These are phyloP conservation scores for Cladosporium sp. DNA, from an alignment of 2,329 filamentous ascomycete genomes.

Conservation along the genomic window DNA sequence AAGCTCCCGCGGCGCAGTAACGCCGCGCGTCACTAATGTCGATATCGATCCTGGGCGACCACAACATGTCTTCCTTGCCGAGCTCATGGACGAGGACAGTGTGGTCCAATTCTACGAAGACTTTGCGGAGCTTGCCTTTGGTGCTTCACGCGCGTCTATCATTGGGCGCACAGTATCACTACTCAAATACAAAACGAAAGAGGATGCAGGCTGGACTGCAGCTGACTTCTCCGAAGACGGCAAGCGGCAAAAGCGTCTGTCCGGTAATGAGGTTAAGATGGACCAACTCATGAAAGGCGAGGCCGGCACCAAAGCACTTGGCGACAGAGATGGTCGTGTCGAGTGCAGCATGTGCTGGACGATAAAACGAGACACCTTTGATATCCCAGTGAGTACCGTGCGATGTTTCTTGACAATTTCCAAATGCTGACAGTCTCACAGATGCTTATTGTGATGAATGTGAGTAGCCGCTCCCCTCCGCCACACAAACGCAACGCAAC, in stretches of 20 bases:
- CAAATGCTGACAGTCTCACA: background rate
- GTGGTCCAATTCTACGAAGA: constrained; percentile 95
- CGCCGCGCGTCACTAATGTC: constrained; percentile 36
- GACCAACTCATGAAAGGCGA: constrained; percentile 52
- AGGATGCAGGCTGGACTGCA: constrained; percentile 42
- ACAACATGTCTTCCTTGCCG: constrained; percentile 84
- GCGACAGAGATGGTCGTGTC: constrained; percentile 79
- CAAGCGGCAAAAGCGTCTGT: constrained; percentile 24
- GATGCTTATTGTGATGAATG: constrained; percentile 97
- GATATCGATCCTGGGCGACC: constrained; percentile 40
- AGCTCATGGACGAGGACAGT: constrained; percentile 88
- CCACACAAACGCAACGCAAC: too few species aligned
- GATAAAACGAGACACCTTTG: constrained; percentile 93
- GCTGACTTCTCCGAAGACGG: constrained; percentile 45
- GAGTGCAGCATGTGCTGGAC: constrained; percentile 97
- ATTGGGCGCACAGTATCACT: constrained; percentile 73
- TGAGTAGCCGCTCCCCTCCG: constrained; percentile 51
- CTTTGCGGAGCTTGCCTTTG: constrained; percentile 87
- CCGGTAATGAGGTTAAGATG: constrained; percentile 17
- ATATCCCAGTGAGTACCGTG: constrained; percentile 61
- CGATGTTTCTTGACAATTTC: background rate
- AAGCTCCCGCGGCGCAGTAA: constrained; percentile 44
- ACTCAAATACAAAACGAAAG: constrained; percentile 81
- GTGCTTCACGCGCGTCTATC: constrained; percentile 80
- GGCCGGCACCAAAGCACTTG: constrained; percentile 75